Evolutionary conservation across 108 stramenopile genomes (phyloP).

Genomic region (Skeletonema menzelii): DNA sequence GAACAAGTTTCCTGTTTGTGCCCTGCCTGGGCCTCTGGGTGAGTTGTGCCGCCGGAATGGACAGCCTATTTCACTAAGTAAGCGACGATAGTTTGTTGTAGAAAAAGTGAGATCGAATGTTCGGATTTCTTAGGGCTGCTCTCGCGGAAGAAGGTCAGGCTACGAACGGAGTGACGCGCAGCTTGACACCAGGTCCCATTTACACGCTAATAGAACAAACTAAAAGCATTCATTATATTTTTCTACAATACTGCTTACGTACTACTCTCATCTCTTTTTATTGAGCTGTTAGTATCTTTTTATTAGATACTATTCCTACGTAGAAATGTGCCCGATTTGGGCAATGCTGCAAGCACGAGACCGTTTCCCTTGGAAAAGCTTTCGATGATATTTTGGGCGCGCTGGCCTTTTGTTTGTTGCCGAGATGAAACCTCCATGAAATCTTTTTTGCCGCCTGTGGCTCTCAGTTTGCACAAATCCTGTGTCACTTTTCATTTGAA

Average conservation of each 20-base stretch:
- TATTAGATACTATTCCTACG: conserved; percentile 1
- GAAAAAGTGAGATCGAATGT: neutral
- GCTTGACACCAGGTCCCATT: neutral
- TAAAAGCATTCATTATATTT: neutral
- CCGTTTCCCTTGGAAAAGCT: neutral
- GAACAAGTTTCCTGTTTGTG: no score
- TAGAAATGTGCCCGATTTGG: neutral
- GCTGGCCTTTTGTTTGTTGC: neutral
- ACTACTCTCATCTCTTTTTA: neutral
- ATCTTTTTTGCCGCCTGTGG: neutral
- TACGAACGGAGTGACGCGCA: neutral
- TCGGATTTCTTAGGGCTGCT: neutral
- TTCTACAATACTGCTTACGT: neutral
- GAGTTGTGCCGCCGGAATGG: no score
- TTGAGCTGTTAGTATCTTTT: neutral
- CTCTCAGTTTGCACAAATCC: neutral
- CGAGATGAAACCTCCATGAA: neutral
- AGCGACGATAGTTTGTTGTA: neutral
- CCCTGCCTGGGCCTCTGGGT: no score
- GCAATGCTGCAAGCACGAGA: neutral
- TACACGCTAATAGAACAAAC: neutral
- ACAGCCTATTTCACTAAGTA: no score
- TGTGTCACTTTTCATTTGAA: neutral
- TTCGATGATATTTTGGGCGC: neutral
- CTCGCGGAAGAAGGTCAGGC: neutral